Evolutionary conservation across 2,329 filamentous ascomycete genomes (phyloP).

Genomic region (Dactylonectria macrodidyma): DNA sequence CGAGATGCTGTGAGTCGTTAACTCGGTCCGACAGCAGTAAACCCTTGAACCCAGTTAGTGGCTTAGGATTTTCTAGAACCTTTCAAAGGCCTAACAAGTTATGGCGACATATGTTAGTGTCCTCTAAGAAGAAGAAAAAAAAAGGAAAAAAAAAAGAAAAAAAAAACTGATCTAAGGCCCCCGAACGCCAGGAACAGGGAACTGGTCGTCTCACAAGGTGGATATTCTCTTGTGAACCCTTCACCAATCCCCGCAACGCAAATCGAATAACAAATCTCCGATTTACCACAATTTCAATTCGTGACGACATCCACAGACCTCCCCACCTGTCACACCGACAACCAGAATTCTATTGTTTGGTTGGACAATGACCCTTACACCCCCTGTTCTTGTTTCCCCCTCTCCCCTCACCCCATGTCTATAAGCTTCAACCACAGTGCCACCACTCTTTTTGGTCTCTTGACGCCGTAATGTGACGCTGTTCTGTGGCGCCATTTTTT

Average conservation of each 20-base stretch:
- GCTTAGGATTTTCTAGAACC: neutral
- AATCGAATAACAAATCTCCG: neutral
- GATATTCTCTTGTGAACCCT: neutral
- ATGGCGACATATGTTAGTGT: neutral
- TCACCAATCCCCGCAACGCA: neutral
- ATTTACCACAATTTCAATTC: neutral
- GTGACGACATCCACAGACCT: neutral
- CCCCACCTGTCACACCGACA: neutral
- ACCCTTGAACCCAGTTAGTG: neutral
- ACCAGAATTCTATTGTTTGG: neutral
- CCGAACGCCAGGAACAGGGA: neutral
- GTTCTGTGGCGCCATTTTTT: neutral
- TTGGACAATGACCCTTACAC: neutral
- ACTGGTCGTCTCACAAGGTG: neutral
- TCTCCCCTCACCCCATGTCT: slow-evolving; percentile 1
- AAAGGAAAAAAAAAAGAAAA: neutral
- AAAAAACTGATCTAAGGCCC: neutral
- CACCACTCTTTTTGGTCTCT: neutral
- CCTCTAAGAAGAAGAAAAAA: neutral
- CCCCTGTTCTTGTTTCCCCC: neutral
- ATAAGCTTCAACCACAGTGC: neutral
- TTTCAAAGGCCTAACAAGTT: neutral
- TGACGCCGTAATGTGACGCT: neutral
- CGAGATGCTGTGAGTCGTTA: neutral
- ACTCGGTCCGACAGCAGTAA: neutral